Conservation (phyloP, 2,329 filamentous ascomycete genomes). For the Diaporthe eres region DNA sequence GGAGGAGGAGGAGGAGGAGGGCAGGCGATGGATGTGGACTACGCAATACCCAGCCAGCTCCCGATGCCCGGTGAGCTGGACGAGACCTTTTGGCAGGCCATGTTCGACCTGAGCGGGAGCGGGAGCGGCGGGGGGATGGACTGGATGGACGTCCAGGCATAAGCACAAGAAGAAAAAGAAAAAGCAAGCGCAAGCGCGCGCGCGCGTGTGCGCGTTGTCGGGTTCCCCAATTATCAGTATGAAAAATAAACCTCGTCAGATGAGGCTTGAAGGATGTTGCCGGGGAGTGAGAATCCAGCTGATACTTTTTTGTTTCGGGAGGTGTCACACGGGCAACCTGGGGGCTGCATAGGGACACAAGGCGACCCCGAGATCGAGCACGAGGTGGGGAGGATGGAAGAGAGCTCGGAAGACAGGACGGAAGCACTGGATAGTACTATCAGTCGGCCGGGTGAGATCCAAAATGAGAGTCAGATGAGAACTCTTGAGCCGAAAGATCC, state of each 20-base stretch:
- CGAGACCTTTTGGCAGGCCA: constrained; percentile 40
- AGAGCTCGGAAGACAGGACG: too few species aligned
- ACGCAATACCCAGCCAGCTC: constrained; percentile 14
- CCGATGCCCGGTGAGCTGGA: constrained; percentile 36
- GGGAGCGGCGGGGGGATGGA: constrained; percentile 8
- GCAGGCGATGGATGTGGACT: constrained; percentile 39
- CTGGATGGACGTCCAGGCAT: constrained; percentile 35
- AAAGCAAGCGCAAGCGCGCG: background rate
- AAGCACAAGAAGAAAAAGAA: background rate
- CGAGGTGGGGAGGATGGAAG: background rate
- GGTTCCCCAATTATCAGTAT: constrained; percentile 5
- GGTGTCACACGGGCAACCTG: constrained; percentile 17
- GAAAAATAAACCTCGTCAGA: constrained; percentile 4
- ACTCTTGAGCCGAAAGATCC: background rate
- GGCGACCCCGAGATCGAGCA: background rate
- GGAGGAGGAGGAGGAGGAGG: constrained; percentile 20
- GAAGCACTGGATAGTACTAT: background rate
- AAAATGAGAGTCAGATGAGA: constrained; percentile 11
- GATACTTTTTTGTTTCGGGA: constrained; percentile 10
- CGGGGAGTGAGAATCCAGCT: constrained; percentile 20
- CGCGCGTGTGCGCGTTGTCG: background rate
- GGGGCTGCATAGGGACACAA: background rate
- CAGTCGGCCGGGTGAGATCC: background rate
- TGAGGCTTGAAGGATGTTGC: constrained; percentile 23
- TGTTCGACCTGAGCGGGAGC: constrained; percentile 38